These are phyloP conservation scores for Cutaneotrichosporon daszewskae DNA, from an alignment of 1,284 basidiomycete species.

Conservation along the genomic window DNA sequence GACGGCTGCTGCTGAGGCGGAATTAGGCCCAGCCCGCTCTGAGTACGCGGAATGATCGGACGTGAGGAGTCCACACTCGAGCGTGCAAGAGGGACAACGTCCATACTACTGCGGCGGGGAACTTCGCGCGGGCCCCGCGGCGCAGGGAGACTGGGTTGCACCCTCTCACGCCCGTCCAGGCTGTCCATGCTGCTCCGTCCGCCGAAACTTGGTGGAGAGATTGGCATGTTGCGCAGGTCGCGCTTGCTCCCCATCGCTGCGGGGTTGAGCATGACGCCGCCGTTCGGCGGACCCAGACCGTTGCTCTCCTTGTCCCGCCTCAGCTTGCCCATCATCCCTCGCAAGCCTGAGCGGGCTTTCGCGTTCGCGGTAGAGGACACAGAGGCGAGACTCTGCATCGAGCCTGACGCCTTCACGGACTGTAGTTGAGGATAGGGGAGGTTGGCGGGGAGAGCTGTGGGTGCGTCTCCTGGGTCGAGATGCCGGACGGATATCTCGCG, in stretches of 20 bases:
- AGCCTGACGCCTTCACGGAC: conserved; percentile 12
- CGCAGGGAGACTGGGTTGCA: conserved; percentile 2
- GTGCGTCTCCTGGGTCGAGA: conserved; percentile 37
- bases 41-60: too few species aligned
- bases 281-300: conserved; percentile 1
- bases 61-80: too few species aligned
- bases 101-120: too few species aligned
- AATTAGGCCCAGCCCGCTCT: too few species aligned
- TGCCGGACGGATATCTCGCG: conserved; percentile 40
- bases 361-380: conserved; percentile 21
- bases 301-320: conserved; percentile 32
- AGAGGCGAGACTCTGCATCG: conserved; percentile 28
- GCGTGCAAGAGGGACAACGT: too few species aligned
- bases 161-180: conserved; percentile 1
- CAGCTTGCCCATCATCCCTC: conserved; percentile 7
- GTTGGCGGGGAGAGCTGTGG: conserved; percentile 51
- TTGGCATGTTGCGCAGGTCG: conserved; percentile 7
- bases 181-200: conserved; percentile 1
- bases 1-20: too few species aligned
- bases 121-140: conserved; percentile 10
- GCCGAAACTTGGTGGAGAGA: neutral
- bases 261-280: neutral
- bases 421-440: conserved; percentile 68
- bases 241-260: conserved; percentile 1
- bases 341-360: conserved; percentile 16